These are phyloP conservation scores for Barnettozyma populi DNA, from an alignment of 805 yeast species.

Conservation along the genomic window DNA sequence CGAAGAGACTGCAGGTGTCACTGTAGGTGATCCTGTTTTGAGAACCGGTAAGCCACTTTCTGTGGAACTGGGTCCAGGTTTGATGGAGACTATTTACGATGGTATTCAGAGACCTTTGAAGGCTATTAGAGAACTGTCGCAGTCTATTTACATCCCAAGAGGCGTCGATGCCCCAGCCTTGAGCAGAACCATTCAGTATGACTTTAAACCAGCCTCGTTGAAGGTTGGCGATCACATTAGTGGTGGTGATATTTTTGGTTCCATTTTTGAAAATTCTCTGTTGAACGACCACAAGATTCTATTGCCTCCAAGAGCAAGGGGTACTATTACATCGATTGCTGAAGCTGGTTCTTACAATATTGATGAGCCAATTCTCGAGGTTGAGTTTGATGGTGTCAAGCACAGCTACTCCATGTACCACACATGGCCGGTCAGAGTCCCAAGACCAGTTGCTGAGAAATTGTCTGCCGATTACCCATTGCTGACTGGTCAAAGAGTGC, in stretches of 20 bases:
- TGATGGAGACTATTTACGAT: slow-evolving; percentile 98
- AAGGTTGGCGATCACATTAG: slow-evolving; percentile 96
- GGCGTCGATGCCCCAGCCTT: slow-evolving; percentile 98
- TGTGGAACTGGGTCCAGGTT: slow-evolving; percentile 98
- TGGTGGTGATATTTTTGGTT: slow-evolving; percentile 97
- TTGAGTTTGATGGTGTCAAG: slow-evolving; percentile 88
- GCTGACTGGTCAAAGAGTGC: slow-evolving; percentile 97
- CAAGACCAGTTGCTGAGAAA: slow-evolving; percentile 96
- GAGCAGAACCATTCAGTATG: slow-evolving; percentile 74
- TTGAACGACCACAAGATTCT: slow-evolving; percentile 89
- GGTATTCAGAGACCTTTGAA: slow-evolving; percentile 99
- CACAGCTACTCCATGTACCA: slow-evolving; percentile 89
- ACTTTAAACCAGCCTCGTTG: slow-evolving; percentile 72
- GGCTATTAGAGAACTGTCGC: slow-evolving; percentile 80
- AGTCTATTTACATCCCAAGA: slow-evolving; percentile 96
- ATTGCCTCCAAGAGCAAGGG: slow-evolving; percentile 97
- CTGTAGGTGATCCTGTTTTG: slow-evolving; percentile 97
- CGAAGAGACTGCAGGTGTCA: slow-evolving; percentile 99
- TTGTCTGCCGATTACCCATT: slow-evolving; percentile 91
- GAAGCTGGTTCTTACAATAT: slow-evolving; percentile 86
- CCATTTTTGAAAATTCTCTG: slow-evolving; percentile 89
- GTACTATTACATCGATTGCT: slow-evolving; percentile 89
- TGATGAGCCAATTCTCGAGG: slow-evolving; percentile 85
- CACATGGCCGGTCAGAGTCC: slow-evolving; percentile 99
- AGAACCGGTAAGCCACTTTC: slow-evolving; percentile 99